Evolutionary conservation across 2,329 filamentous ascomycete genomes (phyloP), one percentile per base, ranked within the genome.

Genomic region (Penicillium sp.): DNA sequence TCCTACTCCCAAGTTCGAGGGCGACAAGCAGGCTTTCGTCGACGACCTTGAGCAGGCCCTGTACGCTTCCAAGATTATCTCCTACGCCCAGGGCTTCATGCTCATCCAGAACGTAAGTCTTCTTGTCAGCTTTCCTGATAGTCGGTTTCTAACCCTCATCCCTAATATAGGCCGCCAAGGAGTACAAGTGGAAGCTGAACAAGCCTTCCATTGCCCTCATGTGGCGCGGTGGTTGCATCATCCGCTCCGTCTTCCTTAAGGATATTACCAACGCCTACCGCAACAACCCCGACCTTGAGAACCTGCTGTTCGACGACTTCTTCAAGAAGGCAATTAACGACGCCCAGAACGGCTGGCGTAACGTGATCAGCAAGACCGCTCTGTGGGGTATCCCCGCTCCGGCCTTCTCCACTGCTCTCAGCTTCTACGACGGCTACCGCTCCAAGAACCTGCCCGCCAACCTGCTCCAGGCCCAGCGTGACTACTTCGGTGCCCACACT

Each of bases 171-270:
- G 93, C 94, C 69, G 94, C 93, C 78, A 92, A 89, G 79, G 90
- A 97, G 78, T 99, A 95, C 82, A 79, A 81, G 69, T 99, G 94
- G 94, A 97, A 97, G 86, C 89, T 99, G 69, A 97, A 99, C 89
- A 97, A 97, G 89, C 94, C 94, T 65, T 96, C 95, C 70, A 99
- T 99, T 73, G 94, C 94, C 69, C 89, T 99, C 75, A 99, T 99
- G 94, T 99, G 94, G 94, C 91, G 94, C 77, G 94, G 94, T 82
- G 94, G 94, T 69, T 99, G 94, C 86, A 99, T 99, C 72, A 99
- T 99, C 82, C 93, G 94, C 78, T 97, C 94, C 66, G 94, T 99
- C 74, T 99, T 99, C 91, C 83, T 99, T 66, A 97, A 97, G 88
- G 93, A 99, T 78, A 99, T 99, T 81, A 99, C 94, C 69, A 88